Evolutionary conservation across 169 alveolate genomes (phyloP).

Genomic region (Cryptosporidium sp.): DNA sequence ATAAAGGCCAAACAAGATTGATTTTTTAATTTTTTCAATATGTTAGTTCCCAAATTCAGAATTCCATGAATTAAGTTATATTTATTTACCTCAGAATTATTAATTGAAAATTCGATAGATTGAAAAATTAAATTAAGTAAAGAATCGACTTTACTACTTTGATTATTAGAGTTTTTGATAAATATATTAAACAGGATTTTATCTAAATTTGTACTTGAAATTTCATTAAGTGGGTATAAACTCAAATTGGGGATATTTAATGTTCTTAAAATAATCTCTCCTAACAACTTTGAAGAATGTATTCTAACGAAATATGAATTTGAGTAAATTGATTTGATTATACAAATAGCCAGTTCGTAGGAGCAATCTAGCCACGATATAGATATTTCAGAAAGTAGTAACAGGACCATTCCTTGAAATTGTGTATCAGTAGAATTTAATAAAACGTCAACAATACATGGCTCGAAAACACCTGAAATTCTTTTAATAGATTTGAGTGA

Average conservation of each 20-base stretch:
- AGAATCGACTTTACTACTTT: neutral
- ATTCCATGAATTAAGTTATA: conserved; percentile 53
- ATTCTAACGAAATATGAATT: conserved; percentile 34
- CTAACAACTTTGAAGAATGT: conserved; percentile 19
- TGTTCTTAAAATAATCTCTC: conserved; percentile 11
- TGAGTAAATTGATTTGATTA: conserved; percentile 36
- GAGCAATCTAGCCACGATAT: conserved; percentile 53
- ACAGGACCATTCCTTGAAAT: conserved; percentile 60
- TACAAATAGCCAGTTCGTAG: conserved; percentile 24
- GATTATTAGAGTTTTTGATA: neutral
- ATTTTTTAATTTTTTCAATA: conserved; percentile 4
- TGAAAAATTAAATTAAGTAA: conserved; percentile 1
- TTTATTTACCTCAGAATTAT: neutral
- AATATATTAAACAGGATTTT: neutral
- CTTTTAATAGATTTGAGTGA: conserved; percentile 27
- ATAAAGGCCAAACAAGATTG: neutral
- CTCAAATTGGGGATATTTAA: conserved; percentile 15
- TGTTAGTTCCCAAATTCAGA: neutral
- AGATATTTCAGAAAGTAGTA: conserved; percentile 47
- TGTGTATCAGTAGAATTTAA: conserved; percentile 18
- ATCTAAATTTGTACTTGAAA: neutral
- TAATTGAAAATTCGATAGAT: conserved; percentile 18
- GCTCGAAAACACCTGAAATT: conserved; percentile 3
- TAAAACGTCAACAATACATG: conserved; percentile 18
- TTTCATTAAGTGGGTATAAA: neutral